A percentile compares a stretch with the other conserved stretches of the same genome.
Evolutionary conservation across 331 rosid genomes (phyloP).

Genomic region (Rosa hybrid): DNA sequence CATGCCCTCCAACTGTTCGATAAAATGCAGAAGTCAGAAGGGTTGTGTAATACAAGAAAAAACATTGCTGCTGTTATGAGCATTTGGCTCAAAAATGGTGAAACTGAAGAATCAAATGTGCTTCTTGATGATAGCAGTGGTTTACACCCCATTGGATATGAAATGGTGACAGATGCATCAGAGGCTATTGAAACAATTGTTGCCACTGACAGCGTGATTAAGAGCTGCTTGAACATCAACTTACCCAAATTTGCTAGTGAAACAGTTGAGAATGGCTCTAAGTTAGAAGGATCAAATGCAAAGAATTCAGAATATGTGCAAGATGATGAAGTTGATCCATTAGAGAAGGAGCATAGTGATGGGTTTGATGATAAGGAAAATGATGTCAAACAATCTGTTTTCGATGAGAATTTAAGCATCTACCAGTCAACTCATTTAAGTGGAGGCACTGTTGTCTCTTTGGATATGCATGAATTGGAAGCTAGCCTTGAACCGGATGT

Average conservation of each 20-base stretch:
- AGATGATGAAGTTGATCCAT: slow-evolving; percentile 35
- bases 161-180: slow-evolving; percentile 28
- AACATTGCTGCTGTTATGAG: too few species aligned
- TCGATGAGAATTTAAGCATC: slow-evolving; percentile 30
- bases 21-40: too few species aligned
- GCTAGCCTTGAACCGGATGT: slow-evolving; percentile 30
- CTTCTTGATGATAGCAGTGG: slow-evolving; percentile 26
- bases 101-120: slow-evolving; percentile 27
- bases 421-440: slow-evolving; percentile 34
- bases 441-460: slow-evolving; percentile 32
- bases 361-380: slow-evolving; percentile 34
- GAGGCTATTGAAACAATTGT: slow-evolving; percentile 28
- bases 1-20: too few species aligned
- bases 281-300: slow-evolving; percentile 33
- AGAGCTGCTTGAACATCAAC: slow-evolving; percentile 28
- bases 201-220: slow-evolving; percentile 26
- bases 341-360: slow-evolving; percentile 27
- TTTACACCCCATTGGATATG: slow-evolving; percentile 33
- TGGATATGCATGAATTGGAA: slow-evolving; percentile 37
- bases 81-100: slow-evolving; percentile 1
- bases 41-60: too few species aligned
- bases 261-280: slow-evolving; percentile 28
- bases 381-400: slow-evolving; percentile 25
- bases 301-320: slow-evolving; percentile 33
- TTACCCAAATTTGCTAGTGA: slow-evolving; percentile 34